A percentile compares a stretch with the other conserved stretches of the same genome.
Conservation (phyloP, 768 basidiomycete species). For the Kwoniella europaea region DNA sequence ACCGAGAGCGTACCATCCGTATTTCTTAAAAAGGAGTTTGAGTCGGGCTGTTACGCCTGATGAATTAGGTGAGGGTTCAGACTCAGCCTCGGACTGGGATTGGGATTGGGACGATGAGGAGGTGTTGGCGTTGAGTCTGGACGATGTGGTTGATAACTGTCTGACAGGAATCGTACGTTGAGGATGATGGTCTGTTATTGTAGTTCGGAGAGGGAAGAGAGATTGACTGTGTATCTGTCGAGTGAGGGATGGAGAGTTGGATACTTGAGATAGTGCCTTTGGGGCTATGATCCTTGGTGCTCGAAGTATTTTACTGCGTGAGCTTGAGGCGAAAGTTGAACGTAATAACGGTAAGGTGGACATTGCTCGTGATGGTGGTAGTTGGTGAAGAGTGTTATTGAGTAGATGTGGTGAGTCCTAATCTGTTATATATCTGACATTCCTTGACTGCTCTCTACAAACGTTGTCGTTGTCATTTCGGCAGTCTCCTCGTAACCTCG, state of each 20-base stretch:
- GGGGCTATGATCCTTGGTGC: neutral
- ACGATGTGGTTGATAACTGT: neutral
- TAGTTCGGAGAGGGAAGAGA: neutral
- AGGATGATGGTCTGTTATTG: neutral
- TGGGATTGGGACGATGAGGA: neutral
- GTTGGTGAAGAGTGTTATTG: neutral
- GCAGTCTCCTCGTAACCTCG: neutral
- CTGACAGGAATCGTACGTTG: neutral
- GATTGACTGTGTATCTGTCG: neutral
- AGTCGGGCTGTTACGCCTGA: constrained; percentile 37
- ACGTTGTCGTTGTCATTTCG: constrained; percentile 14
- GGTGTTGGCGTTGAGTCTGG: neutral
- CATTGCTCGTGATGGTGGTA: neutral
- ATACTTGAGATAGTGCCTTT: neutral
- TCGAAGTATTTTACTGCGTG: constrained; percentile 1
- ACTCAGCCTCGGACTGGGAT: constrained; percentile 17
- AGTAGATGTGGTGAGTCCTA: neutral
- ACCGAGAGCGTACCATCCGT: constrained; percentile 94
- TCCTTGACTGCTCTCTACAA: neutral
- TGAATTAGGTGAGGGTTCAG: neutral
- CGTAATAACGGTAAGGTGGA: neutral
- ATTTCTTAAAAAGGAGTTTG: constrained; percentile 74
- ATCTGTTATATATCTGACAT: too few species aligned
- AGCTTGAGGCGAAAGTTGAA: constrained; percentile 5
- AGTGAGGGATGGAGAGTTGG: neutral